Conservation (phyloP, 345 rosid genomes). For the Brassica carinata region DNA sequence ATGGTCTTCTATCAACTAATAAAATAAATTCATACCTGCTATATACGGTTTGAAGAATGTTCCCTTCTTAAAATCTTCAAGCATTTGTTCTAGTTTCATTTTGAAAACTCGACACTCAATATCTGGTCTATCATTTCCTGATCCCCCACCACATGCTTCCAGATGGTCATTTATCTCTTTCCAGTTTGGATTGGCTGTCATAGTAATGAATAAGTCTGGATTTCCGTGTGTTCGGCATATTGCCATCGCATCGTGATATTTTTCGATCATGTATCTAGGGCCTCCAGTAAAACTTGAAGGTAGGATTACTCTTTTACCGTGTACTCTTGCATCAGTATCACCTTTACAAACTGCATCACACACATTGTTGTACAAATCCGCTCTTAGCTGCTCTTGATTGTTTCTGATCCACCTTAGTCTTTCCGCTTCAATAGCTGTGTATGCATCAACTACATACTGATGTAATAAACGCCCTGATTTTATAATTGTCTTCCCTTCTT, state of each 20-base stretch:
- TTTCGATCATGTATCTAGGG: background rate
- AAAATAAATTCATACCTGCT: background rate
- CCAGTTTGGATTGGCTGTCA: background rate
- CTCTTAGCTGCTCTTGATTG: background rate
- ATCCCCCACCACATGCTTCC: background rate
- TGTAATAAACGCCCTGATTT: background rate
- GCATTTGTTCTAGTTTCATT: background rate
- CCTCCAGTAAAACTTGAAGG: background rate
- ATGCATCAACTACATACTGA: background rate
- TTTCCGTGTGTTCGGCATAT: background rate
- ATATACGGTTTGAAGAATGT: background rate
- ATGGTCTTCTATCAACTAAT: too few relatives aligned
- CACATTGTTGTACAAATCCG: background rate
- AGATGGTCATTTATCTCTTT: background rate
- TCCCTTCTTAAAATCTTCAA: background rate
- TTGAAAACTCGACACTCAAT: background rate
- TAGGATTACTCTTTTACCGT: background rate
- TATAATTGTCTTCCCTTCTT: background rate
- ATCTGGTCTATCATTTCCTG: background rate
- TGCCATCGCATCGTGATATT: background rate
- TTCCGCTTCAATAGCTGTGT: background rate
- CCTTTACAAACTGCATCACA: background rate
- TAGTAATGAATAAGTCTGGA: background rate
- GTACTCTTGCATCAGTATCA: background rate
- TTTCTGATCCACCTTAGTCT: background rate